Conservation (phyloP, 2,329 filamentous ascomycete genomes). For the Cryphonectria naterciae region DNA sequence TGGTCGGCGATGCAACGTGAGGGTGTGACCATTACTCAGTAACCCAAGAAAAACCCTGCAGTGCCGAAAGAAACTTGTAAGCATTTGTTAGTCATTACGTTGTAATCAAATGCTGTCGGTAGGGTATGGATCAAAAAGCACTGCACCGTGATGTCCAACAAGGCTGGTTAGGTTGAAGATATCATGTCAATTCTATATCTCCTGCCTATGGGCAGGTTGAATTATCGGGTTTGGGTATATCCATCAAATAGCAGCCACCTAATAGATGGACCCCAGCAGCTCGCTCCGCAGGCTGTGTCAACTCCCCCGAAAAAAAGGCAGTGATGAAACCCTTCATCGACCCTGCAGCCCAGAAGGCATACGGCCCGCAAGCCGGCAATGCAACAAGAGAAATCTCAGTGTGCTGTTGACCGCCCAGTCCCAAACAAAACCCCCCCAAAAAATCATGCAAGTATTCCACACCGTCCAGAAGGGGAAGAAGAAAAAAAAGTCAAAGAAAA, state of each 20-base stretch:
- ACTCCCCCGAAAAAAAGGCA: constrained; percentile 3
- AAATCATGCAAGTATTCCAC: constrained; percentile 7
- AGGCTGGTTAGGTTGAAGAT: neutral
- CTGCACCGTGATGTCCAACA: neutral
- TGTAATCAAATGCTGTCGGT: neutral
- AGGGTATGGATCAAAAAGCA: neutral
- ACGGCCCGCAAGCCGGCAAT: neutral
- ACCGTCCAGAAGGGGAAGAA: constrained; percentile 8
- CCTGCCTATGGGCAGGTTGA: constrained; percentile 10
- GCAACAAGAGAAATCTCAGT: constrained; percentile 3
- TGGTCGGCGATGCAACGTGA: neutral
- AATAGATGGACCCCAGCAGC: neutral
- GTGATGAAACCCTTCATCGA: constrained; percentile 3
- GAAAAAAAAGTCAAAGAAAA: constrained; percentile 2
- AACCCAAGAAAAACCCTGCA: neutral
- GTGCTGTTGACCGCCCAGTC: constrained; percentile 8
- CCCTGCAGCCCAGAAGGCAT: neutral
- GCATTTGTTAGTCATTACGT: neutral
- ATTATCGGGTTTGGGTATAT: constrained; percentile 18
- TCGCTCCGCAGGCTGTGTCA: constrained; percentile 11
- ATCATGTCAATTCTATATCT: constrained; percentile 10
- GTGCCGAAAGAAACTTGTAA: neutral
- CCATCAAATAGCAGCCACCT: constrained; percentile 18
- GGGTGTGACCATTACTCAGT: constrained; percentile 5
- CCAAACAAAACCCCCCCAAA: neutral